These are phyloP conservation scores for Gynostemma pentaphyllum DNA, from an alignment of 306 rosid species.

Conservation along the genomic window DNA sequence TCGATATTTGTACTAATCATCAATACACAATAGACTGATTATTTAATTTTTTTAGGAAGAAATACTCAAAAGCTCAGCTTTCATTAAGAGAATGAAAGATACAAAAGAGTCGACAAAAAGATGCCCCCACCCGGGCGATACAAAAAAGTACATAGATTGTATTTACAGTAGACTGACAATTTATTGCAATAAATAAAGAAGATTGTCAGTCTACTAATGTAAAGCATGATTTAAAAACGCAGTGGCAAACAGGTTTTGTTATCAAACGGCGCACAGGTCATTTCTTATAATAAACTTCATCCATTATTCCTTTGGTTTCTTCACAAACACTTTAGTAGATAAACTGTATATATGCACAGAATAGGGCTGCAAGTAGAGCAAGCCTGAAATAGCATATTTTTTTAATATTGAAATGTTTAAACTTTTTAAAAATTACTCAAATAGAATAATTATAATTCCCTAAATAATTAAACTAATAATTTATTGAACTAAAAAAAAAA, in stretches of 20 bases:
- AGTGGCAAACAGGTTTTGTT: not conserved
- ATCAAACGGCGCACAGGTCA: not conserved
- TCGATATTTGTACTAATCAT: slow-evolving; percentile 11
- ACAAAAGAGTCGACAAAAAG: too few species aligned
- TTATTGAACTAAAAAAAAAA: too few species aligned
- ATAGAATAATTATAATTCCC: too few species aligned
- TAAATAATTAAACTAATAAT: too few species aligned
- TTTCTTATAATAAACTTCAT: not conserved
- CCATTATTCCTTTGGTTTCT: not conserved
- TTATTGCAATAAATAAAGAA: not conserved
- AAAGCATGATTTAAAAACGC: not conserved
- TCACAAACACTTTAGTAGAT: not conserved
- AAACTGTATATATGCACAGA: not conserved
- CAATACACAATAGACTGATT: not conserved
- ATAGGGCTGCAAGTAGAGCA: not conserved
- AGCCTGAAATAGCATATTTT: too few species aligned
- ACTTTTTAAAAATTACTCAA: too few species aligned
- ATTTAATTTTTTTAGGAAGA: too few species aligned
- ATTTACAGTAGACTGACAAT: not conserved
- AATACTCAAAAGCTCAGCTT: too few species aligned
- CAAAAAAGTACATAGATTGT: too few species aligned
- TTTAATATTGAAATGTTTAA: too few species aligned
- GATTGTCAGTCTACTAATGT: not conserved
- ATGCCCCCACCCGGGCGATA: too few species aligned
- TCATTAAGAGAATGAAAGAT: too few species aligned